These are phyloP conservation scores for Saitozyma podzolica DNA, from an alignment of 768 basidiomycete genomes.

Conservation along the genomic window DNA sequence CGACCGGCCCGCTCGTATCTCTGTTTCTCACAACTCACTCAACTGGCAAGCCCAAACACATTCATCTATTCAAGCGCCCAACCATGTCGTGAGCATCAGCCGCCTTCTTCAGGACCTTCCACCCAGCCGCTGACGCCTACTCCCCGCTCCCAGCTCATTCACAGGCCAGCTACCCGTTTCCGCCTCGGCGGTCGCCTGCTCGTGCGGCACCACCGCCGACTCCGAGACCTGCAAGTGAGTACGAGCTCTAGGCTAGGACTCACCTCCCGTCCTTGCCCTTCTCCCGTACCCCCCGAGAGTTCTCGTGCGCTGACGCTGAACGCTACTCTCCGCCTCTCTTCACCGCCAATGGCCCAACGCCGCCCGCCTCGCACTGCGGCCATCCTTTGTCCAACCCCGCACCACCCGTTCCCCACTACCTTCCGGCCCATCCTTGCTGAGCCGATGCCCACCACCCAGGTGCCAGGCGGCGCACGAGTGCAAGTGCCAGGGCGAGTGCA, in stretches of 20 bases:
- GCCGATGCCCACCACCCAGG: conserved; percentile 8
- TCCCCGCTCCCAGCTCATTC: too few species aligned
- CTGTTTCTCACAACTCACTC: too few species aligned
- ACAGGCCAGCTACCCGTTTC: background rate
- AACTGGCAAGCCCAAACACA: too few species aligned
- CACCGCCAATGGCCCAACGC: background rate
- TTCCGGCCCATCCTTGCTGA: background rate
- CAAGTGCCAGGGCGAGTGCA: conserved; percentile 28
- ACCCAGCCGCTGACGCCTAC: too few species aligned
- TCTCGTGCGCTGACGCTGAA: too few species aligned
- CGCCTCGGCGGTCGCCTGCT: conserved; percentile 23
- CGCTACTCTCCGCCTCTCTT: background rate
- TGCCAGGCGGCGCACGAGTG: conserved; percentile 30
- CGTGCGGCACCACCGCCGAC: conserved; percentile 24
- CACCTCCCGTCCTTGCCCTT: background rate
- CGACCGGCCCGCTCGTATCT: too few species aligned
- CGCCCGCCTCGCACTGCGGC: too few species aligned
- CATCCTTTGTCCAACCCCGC: background rate
- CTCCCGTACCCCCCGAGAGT: background rate
- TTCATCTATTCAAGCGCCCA: too few species aligned
- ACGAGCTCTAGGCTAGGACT: background rate
- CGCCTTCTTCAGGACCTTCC: too few species aligned
- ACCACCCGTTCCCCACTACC: background rate
- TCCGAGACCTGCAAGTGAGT: conserved; percentile 36
- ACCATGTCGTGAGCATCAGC: too few species aligned